Evolutionary conservation across 2,329 filamentous ascomycete genomes (phyloP).

Genomic region (Trichoderma atrobrunneum): DNA sequence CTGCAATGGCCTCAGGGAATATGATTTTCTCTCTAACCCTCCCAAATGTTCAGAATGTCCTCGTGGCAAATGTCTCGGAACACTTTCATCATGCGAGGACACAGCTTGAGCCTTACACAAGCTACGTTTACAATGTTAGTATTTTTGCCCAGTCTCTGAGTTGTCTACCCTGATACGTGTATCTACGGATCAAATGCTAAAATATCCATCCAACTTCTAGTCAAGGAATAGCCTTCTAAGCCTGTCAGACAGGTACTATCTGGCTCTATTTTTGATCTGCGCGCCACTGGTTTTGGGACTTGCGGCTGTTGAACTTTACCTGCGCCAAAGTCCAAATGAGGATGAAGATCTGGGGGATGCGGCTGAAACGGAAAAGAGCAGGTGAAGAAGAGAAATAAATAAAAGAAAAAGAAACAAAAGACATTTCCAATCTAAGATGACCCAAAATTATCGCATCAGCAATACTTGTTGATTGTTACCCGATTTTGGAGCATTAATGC

Average conservation of each 20-base stretch:
- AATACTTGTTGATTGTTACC: neutral
- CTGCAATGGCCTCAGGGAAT: neutral
- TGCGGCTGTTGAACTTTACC: neutral
- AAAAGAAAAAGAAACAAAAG: neutral
- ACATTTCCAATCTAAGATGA: neutral
- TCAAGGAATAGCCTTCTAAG: neutral
- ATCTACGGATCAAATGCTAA: neutral
- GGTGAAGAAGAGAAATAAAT: neutral
- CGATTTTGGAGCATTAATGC: neutral
- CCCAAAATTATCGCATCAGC: neutral
- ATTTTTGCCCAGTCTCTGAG: neutral
- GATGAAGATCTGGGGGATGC: neutral
- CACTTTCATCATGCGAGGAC: neutral
- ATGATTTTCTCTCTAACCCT: neutral
- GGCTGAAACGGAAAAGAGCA: neutral
- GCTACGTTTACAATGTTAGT: neutral
- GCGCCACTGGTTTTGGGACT: neutral
- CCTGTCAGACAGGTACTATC: neutral
- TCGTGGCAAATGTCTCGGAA: neutral
- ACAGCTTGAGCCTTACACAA: neutral
- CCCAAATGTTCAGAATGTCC: neutral
- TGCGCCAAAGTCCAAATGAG: neutral
- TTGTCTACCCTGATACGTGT: neutral
- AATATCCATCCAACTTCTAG: neutral
- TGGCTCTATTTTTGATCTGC: neutral